These are phyloP conservation scores for Sporothrix pallida DNA, from an alignment of 2,329 filamentous ascomycete species.

Conservation along the genomic window DNA sequence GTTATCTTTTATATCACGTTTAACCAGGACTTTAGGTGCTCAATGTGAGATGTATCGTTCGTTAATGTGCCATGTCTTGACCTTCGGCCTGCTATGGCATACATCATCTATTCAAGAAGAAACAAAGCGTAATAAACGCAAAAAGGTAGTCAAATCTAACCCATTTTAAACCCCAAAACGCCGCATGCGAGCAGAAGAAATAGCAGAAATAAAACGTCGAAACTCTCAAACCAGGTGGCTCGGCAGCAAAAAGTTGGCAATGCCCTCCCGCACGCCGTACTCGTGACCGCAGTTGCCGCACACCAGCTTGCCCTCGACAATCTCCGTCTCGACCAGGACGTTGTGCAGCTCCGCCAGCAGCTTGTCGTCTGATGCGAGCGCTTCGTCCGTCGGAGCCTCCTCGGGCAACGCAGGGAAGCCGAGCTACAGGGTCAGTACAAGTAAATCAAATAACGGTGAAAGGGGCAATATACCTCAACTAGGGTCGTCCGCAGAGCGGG, in stretches of 20 bases:
- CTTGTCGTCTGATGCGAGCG: conserved; percentile 69
- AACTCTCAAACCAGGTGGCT: conserved; percentile 76
- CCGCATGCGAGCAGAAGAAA: conserved; percentile 1
- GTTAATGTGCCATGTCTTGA: neutral
- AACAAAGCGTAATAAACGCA: neutral
- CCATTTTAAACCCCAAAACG: conserved; percentile 29
- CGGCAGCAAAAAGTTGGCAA: conserved; percentile 93
- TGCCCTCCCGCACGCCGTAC: conserved; percentile 93
- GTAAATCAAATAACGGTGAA: neutral
- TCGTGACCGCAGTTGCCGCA: conserved; percentile 93
- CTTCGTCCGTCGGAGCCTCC: conserved; percentile 65
- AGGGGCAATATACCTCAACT: conserved; percentile 65
- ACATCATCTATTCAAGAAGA: neutral
- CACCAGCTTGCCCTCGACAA: conserved; percentile 84
- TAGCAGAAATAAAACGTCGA: neutral
- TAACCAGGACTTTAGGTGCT: neutral
- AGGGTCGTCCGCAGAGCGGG: conserved; percentile 75
- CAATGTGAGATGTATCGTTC: neutral
- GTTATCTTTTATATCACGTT: conserved; percentile 22
- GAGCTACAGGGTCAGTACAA: conserved; percentile 58
- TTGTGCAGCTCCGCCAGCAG: conserved; percentile 78
- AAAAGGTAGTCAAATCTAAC: conserved; percentile 18
- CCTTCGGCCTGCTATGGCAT: neutral
- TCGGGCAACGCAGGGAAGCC: conserved; percentile 77
- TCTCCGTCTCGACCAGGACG: conserved; percentile 85